These are phyloP conservation scores for Candolleomyces eurysporus DNA, from an alignment of 768 basidiomycete genomes.

Conservation along the genomic window DNA sequence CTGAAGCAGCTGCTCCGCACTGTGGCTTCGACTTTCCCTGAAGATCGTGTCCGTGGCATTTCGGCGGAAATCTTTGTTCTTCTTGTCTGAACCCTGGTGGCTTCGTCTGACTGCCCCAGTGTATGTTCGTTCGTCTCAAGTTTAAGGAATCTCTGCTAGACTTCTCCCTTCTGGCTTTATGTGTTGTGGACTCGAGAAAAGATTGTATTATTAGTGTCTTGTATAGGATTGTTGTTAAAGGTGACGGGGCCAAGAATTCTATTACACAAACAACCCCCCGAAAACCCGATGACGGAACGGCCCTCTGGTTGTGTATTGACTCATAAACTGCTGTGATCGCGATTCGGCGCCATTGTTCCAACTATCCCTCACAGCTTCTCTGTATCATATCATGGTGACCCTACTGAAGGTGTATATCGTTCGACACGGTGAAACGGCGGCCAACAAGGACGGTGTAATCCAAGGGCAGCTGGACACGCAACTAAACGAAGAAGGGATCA, in stretches of 20 bases:
- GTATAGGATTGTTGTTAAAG: too few relatives aligned
- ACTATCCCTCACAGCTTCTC: background rate
- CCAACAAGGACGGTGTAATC: conserved; percentile 58
- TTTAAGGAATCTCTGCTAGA: background rate
- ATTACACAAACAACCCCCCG: too few relatives aligned
- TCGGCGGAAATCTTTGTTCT: conserved; percentile 42
- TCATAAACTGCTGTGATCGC: too few relatives aligned
- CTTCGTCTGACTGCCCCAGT: background rate
- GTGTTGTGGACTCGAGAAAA: too few relatives aligned
- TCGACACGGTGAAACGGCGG: conserved; percentile 78
- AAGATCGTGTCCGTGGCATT: conserved; percentile 56
- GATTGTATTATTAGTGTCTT: too few relatives aligned
- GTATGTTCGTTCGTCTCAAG: conserved; percentile 4
- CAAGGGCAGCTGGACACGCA: conserved; percentile 75
- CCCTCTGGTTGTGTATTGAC: too few relatives aligned
- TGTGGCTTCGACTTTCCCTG: conserved; percentile 49
- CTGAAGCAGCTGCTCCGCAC: conserved; percentile 38
- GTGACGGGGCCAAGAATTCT: too few relatives aligned
- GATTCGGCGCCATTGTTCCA: too few relatives aligned
- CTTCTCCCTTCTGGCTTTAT: background rate
- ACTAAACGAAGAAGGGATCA: conserved; percentile 59
- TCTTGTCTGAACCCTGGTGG: background rate
- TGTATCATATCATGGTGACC: conserved; percentile 8
- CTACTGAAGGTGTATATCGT: conserved; percentile 57
- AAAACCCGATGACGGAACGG: too few relatives aligned